Evolutionary conservation across 257 asterid species (phyloP).

Genomic region (Paraleonurus japonicus): DNA sequence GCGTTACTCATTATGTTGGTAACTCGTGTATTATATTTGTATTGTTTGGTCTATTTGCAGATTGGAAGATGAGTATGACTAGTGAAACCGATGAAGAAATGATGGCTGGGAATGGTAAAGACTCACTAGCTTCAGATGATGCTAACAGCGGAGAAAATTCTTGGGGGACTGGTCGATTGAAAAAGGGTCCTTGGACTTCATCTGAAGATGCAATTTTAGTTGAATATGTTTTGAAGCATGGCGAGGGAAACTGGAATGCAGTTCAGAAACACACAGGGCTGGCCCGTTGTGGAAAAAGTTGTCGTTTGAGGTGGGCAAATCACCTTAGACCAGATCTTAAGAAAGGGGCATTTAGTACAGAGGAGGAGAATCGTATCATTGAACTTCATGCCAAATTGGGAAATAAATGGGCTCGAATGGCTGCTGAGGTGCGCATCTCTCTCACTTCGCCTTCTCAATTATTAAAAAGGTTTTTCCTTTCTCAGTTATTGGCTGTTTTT

Average conservation of each 20-base stretch:
- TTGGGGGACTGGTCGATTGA: slow-evolving; percentile 43
- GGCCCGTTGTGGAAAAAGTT: slow-evolving; percentile 87
- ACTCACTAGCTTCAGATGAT: slow-evolving; percentile 50
- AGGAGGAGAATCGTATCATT: slow-evolving; percentile 67
- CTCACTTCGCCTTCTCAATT: slow-evolving; percentile 12
- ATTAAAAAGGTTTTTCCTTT: slow-evolving; percentile 6
- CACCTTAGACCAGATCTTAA: slow-evolving; percentile 78
- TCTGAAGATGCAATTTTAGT: slow-evolving; percentile 67
- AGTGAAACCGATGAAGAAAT: slow-evolving; percentile 55
- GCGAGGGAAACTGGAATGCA: slow-evolving; percentile 87
- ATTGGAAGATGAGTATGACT: slow-evolving; percentile 40
- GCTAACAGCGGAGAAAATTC: slow-evolving; percentile 43
- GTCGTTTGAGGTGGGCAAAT: slow-evolving; percentile 87
- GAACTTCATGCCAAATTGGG: slow-evolving; percentile 79
- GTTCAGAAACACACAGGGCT: slow-evolving; percentile 77
- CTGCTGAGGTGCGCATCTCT: slow-evolving; percentile 62
- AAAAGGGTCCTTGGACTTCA: slow-evolving; percentile 93
- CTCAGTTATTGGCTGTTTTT: not conserved
- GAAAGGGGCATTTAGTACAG: slow-evolving; percentile 64
- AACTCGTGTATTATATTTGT: not conserved
- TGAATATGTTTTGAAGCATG: slow-evolving; percentile 65
- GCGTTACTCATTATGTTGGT: not conserved
- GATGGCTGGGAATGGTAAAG: slow-evolving; percentile 34
- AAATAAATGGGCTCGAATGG: slow-evolving; percentile 91
- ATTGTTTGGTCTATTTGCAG: not conserved